Percentiles rank a stretch among this genome's conserved stretches.
Conservation (phyloP, 2,329 filamentous ascomycete genomes). For the Diaporthe australafricana region DNA sequence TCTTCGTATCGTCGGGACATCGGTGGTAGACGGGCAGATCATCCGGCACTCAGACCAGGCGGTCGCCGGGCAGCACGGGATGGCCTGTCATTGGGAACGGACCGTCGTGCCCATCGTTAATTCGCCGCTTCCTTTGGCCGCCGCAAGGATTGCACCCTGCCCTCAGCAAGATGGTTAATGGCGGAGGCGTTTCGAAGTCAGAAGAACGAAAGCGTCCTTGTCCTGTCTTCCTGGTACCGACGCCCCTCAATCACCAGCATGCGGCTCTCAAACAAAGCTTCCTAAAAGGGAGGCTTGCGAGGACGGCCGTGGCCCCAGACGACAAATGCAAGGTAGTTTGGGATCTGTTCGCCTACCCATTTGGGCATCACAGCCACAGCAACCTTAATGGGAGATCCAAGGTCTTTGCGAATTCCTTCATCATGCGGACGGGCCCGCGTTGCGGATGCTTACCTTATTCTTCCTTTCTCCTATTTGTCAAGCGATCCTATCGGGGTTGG, state of each 20-base stretch:
- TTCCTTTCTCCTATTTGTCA: too few relatives aligned
- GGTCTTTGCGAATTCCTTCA: constrained; percentile 2
- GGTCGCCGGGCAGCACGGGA: neutral
- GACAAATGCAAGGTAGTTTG: neutral
- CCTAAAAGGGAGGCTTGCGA: constrained; percentile 25
- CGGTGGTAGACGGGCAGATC: constrained; percentile 1
- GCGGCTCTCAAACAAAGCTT: neutral
- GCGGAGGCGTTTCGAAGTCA: constrained; percentile 3
- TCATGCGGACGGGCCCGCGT: neutral
- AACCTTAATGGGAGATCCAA: neutral
- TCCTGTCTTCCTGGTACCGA: constrained; percentile 10
- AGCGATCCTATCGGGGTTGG: neutral
- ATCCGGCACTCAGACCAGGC: constrained; percentile 17
- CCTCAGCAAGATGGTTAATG: constrained; percentile 3
- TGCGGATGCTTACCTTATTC: neutral
- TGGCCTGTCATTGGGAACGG: neutral
- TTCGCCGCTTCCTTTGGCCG: neutral
- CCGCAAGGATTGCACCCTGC: constrained; percentile 5
- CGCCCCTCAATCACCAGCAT: neutral
- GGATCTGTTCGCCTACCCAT: neutral
- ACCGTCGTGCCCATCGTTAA: neutral
- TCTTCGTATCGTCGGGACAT: constrained; percentile 8
- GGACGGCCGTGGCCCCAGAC: neutral
- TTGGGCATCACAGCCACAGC: neutral
- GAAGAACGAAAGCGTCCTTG: constrained; percentile 6